phyloP scores from a whole-genome alignment of 1,139 yeast species.

The Candida pseudocylindracea region DNA sequence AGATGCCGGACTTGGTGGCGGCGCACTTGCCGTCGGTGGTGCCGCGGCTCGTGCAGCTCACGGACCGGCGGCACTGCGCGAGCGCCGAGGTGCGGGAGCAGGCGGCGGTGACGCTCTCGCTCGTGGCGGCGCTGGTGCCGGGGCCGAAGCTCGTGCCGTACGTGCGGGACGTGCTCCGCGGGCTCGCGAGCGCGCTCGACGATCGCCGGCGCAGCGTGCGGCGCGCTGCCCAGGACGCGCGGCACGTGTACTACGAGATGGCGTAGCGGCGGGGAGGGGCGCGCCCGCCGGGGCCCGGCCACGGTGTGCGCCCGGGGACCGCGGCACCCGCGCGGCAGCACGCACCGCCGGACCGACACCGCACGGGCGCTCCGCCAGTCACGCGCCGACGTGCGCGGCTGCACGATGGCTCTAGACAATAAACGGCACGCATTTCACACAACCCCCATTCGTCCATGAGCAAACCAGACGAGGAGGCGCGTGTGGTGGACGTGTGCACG shows the following conservation, averaged over 20 bases:
- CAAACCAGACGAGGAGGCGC: no score
- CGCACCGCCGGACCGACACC: no score
- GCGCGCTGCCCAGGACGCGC: constrained; percentile 50
- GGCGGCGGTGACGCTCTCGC: constrained; percentile 31
- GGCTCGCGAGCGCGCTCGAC: constrained; percentile 33
- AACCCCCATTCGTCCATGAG: no score
- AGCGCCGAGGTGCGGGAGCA: constrained; percentile 26
- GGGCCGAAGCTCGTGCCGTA: constrained; percentile 24
- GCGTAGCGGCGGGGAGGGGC: no score
- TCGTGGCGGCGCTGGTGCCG: constrained; percentile 18
- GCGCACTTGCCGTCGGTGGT: constrained; percentile 33
- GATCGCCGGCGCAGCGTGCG: constrained; percentile 61
- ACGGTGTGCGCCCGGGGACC: no score
- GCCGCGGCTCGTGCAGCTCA: constrained; percentile 24
- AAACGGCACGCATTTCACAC: no score
- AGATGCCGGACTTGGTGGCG: constrained; percentile 22
- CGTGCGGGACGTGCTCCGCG: constrained; percentile 23
- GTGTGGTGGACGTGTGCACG: no score
- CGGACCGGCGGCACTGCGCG: constrained; percentile 3
- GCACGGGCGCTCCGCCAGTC: no score
- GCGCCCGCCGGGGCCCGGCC: no score
- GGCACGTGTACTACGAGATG: constrained; percentile 51
- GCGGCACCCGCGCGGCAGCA: no score
- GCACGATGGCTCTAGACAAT: no score
- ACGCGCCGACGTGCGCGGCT: no score